Conservation (phyloP, 352 stramenopile species). For the Blastocystis sp. region DNA sequence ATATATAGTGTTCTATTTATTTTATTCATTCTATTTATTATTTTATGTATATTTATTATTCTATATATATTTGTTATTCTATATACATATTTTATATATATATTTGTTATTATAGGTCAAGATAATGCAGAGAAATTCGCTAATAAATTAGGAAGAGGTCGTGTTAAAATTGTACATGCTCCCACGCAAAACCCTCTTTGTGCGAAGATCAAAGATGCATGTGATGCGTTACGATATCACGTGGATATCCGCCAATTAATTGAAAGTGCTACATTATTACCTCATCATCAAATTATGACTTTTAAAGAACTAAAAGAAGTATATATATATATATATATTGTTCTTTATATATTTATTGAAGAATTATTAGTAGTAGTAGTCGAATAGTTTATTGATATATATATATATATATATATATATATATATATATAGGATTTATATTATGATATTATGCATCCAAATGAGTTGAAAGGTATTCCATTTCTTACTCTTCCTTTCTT, state of each 20-base stretch:
- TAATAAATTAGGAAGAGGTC: constrained; percentile 69
- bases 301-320: constrained; percentile 67
- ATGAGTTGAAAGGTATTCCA: constrained; percentile 68
- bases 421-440: constrained; percentile 50
- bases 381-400: too few relatives aligned
- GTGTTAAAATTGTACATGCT: constrained; percentile 42
- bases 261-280: constrained; percentile 55
- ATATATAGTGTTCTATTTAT: too few relatives aligned
- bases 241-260: constrained; percentile 66
- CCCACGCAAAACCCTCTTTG: not conserved
- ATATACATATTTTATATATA: too few relatives aligned
- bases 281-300: constrained; percentile 72
- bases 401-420: constrained; percentile 25
- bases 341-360: constrained; percentile 12
- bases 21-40: too few relatives aligned
- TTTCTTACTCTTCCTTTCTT: constrained; percentile 75
- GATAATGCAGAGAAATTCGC: constrained; percentile 84
- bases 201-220: constrained; percentile 78
- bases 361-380: not conserved
- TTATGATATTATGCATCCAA: constrained; percentile 76
- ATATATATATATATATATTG: constrained; percentile 23
- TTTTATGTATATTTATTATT: too few relatives aligned
- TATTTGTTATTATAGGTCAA: too few relatives aligned
- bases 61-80: too few relatives aligned
- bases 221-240: constrained; percentile 74